Evolutionary conservation across 192 early-diverging fungal genomes (phyloP).

Genomic region (Mortierella antarctica): DNA sequence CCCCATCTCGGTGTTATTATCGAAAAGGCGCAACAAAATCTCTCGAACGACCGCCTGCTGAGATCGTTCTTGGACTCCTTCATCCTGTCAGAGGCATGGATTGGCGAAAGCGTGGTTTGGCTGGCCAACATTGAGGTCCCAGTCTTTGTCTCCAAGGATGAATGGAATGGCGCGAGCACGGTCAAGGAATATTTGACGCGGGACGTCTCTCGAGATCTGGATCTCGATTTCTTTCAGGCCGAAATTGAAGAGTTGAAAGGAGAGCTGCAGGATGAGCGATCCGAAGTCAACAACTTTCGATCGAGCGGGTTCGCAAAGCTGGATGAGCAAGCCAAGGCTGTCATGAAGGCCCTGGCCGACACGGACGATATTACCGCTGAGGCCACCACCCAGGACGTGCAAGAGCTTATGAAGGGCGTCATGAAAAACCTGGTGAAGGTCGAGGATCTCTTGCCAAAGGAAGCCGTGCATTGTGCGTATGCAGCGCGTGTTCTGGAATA

Average conservation of each 20-base stretch:
- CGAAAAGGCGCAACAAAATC: constrained; percentile 39
- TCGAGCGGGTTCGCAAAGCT: constrained; percentile 42
- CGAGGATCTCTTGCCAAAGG: constrained; percentile 40
- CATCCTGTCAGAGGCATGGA: constrained; percentile 46
- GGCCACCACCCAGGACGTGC: constrained; percentile 19
- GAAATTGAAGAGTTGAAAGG: constrained; percentile 34
- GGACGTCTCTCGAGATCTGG: constrained; percentile 17
- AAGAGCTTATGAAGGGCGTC: constrained; percentile 37
- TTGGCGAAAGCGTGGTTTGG: constrained; percentile 50
- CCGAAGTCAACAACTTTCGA: constrained; percentile 39
- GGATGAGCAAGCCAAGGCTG: constrained; percentile 41
- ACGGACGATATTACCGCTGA: constrained; percentile 33
- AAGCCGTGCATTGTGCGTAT: constrained; percentile 36
- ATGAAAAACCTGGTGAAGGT: constrained; percentile 49
- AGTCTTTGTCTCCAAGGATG: constrained; percentile 27
- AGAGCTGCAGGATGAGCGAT: constrained; percentile 35
- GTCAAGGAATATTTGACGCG: constrained; percentile 34
- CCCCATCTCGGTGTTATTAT: constrained; percentile 36
- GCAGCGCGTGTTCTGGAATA: constrained; percentile 30
- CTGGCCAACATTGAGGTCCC: constrained; percentile 38
- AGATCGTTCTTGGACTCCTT: constrained; percentile 34
- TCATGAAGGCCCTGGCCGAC: constrained; percentile 18
- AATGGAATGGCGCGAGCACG: constrained; percentile 29
- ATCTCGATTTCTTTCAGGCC: constrained; percentile 23
- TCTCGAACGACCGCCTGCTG: constrained; percentile 43